Evolutionary conservation across 2,329 filamentous ascomycete genomes (phyloP).

Genomic region (Aspergillus versicolor): DNA sequence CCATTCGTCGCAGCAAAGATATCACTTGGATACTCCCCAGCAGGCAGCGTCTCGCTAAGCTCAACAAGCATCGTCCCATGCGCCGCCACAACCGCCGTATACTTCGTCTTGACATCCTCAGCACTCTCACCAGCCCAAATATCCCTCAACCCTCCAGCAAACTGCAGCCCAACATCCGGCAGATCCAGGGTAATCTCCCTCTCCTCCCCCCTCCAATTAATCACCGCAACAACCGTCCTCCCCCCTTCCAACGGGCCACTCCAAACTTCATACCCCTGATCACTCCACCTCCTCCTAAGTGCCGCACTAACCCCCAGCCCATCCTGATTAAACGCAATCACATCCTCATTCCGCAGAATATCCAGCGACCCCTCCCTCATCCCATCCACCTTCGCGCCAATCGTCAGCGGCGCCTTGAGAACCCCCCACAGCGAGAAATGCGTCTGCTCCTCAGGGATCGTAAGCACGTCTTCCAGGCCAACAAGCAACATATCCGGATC

Average conservation of each 20-base stretch:
- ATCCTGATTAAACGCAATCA: conserved; percentile 61
- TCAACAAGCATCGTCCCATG: conserved; percentile 36
- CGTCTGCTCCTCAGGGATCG: conserved; percentile 50
- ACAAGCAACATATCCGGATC: conserved; percentile 57
- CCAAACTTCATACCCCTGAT: conserved; percentile 54
- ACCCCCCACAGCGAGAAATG: conserved; percentile 57
- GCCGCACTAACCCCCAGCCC: conserved; percentile 51
- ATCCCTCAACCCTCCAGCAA: conserved; percentile 34
- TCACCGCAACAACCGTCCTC: conserved; percentile 46
- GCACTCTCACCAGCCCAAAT: conserved; percentile 26
- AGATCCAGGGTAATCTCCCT: conserved; percentile 47
- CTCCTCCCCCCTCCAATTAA: conserved; percentile 52
- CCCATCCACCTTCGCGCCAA: conserved; percentile 42
- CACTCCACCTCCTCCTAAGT: conserved; percentile 50
- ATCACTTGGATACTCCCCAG: conserved; percentile 21
- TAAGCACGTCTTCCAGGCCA: conserved; percentile 46
- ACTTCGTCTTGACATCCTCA: conserved; percentile 24
- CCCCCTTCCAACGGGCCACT: conserved; percentile 48
- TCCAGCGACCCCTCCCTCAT: conserved; percentile 43
- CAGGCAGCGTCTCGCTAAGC: conserved; percentile 22
- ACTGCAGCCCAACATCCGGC: conserved; percentile 40
- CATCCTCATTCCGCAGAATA: conserved; percentile 52
- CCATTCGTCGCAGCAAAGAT: conserved; percentile 17
- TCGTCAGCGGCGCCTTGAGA: conserved; percentile 51
- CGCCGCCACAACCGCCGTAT: conserved; percentile 23